These are phyloP conservation scores for Paraphoma chrysanthemicola DNA, from an alignment of 2,329 filamentous ascomycete genomes.

Conservation along the genomic window DNA sequence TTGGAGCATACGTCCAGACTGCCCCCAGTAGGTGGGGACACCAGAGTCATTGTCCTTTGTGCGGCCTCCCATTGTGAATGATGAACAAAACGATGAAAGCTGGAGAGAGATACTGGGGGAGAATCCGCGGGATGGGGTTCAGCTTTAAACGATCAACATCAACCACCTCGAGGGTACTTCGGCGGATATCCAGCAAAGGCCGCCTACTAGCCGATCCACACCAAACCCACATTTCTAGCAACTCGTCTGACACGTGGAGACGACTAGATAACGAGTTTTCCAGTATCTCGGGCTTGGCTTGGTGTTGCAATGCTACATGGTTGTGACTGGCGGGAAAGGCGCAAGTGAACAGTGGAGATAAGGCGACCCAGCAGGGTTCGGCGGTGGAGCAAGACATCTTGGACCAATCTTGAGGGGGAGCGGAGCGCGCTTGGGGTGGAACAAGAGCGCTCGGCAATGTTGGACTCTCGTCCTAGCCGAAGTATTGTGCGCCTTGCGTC, in stretches of 20 bases:
- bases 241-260: constrained; percentile 32
- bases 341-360: constrained; percentile 36
- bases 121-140: constrained; percentile 21
- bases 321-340: constrained; percentile 29
- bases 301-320: constrained; percentile 31
- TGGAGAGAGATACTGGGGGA: constrained; percentile 30
- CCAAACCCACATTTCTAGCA: constrained; percentile 24
- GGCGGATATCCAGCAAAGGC: constrained; percentile 18
- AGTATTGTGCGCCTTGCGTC: constrained; percentile 27
- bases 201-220: constrained; percentile 25
- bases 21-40: constrained; percentile 39
- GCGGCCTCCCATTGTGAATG: constrained; percentile 27
- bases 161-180: constrained; percentile 17
- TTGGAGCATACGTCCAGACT: constrained; percentile 38
- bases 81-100: constrained; percentile 21
- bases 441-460: constrained; percentile 32
- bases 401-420: constrained; percentile 31
- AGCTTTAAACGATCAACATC: constrained; percentile 33
- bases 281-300: constrained; percentile 36
- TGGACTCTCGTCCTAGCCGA: constrained; percentile 25
- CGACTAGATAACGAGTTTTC: constrained; percentile 39
- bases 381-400: constrained; percentile 27
- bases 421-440: constrained; percentile 30
- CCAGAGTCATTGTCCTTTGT: constrained; percentile 31
- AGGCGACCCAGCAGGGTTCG: constrained; percentile 32